Base-by-base conservation (phyloP, 768 basidiomycete genomes). In the Psilocybe cyanescens region DNA sequence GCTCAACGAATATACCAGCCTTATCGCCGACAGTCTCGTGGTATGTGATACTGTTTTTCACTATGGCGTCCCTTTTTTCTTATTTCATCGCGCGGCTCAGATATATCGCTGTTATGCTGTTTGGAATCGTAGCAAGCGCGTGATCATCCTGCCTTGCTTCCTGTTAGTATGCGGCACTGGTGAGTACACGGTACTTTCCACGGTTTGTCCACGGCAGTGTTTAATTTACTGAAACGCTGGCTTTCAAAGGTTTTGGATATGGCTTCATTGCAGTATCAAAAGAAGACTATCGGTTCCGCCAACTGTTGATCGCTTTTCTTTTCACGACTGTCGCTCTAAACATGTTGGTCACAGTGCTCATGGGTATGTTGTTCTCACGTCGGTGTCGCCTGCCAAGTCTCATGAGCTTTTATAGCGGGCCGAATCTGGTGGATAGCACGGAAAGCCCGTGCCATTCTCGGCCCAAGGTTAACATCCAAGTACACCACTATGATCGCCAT, bases 61-160 rank as follows among this genome's bases (percentile, higher is more conserved):
- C 33, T 29, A 28, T 4, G 37, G 9, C 14, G 37, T 16, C 33
- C 29, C 29, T 53, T 45, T 39, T 8, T 33, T 9, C 35, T 44
- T 51, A 55, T 31, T 33, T 49, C 55, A 31, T 45, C 45, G 33
- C 52, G 24, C 29, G 41, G 35, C 24, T 24, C 59, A 75, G 73
- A 74, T 74, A 54, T 74, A 74, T 56, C 74, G 74, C 52, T 76
- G 74, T 61, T 69, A 72, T 59, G 45, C 69, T 16, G 62, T 74
- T 30, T 76, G 74, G 74, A 71, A 68, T 60, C 65, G 65, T 53
- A 72, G 70, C 55, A 72, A 70, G 47, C 68, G 71, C 19, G 60
- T 74, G 55, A 65, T 76, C 50, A 35, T 71, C 49, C 19, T 71
- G 9, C 72, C 73, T 9, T 68, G 68, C 48, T 57, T 71, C 24